Evolutionary conservation across 1,284 basidiomycete species (phyloP).

Genomic region (Leccinum angustisporum): DNA sequence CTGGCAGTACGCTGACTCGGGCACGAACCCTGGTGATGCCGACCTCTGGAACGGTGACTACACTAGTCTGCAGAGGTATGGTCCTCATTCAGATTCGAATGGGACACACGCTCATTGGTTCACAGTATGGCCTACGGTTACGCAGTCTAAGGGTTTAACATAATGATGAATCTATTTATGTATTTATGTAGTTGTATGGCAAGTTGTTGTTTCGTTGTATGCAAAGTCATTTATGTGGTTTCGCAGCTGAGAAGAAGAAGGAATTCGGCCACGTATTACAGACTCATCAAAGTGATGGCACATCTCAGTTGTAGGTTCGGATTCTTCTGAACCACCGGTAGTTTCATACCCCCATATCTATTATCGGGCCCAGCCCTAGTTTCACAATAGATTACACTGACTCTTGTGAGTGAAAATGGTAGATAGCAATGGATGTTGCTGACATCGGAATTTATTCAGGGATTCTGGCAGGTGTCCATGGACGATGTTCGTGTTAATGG

Average conservation of each 20-base stretch:
- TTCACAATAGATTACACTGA: too few species aligned
- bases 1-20: constrained; percentile 61
- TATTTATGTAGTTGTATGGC: neutral
- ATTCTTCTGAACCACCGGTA: too few species aligned
- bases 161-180: neutral
- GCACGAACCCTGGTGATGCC: constrained; percentile 55
- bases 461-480: too few species aligned
- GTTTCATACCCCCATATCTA: too few species aligned
- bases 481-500: too few species aligned
- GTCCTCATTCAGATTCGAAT: neutral
- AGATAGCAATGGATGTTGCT: too few species aligned
- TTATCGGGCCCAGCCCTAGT: too few species aligned
- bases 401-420: too few species aligned
- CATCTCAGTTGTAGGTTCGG: neutral
- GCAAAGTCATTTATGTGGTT: neutral
- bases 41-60: constrained; percentile 53
- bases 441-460: neutral
- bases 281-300: neutral
- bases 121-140: constrained; percentile 21
- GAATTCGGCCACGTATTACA: neutral
- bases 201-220: neutral
- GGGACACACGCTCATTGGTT: neutral
- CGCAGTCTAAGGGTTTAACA: neutral
- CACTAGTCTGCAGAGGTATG: constrained; percentile 26
- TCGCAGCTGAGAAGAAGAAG: neutral